Conservation (phyloP, 345 rosid genomes). For the Citrus unshiu region DNA sequence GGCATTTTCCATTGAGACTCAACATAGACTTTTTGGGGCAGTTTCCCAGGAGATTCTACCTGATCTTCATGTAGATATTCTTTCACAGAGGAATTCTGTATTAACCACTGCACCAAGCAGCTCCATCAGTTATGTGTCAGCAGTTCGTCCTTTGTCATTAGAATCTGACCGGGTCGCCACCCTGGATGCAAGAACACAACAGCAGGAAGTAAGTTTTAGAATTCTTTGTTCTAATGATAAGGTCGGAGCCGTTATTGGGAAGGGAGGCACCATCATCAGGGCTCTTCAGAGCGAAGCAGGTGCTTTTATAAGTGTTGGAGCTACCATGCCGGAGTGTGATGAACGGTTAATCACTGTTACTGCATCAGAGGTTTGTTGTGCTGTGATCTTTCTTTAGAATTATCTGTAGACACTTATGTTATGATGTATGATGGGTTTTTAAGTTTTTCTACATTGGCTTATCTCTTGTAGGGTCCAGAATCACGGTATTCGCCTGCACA, state of each 20-base stretch:
- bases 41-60: constrained; percentile 31
- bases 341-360: constrained; percentile 72
- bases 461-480: constrained; percentile 57
- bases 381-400: constrained; percentile 11
- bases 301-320: constrained; percentile 66
- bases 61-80: constrained; percentile 25
- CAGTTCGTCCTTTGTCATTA: constrained; percentile 37
- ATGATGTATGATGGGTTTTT: constrained; percentile 1
- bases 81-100: constrained; percentile 30
- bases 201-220: constrained; percentile 59
- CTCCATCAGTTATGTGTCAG: constrained; percentile 33
- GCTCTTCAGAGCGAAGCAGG: constrained; percentile 81
- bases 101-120: constrained; percentile 29
- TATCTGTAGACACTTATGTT: constrained; percentile 4
- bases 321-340: constrained; percentile 55
- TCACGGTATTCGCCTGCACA: constrained; percentile 69
- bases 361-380: constrained; percentile 65
- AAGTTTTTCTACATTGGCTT: constrained; percentile 21
- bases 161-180: constrained; percentile 38
- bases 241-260: constrained; percentile 86
- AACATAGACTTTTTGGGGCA: constrained; percentile 18
- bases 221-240: constrained; percentile 75
- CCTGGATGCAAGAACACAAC: constrained; percentile 26
- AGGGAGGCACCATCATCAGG: constrained; percentile 66
- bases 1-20: constrained; percentile 20